These are phyloP conservation scores for Cajanus cajan DNA, from an alignment of 306 rosid genomes.

Conservation along the genomic window DNA sequence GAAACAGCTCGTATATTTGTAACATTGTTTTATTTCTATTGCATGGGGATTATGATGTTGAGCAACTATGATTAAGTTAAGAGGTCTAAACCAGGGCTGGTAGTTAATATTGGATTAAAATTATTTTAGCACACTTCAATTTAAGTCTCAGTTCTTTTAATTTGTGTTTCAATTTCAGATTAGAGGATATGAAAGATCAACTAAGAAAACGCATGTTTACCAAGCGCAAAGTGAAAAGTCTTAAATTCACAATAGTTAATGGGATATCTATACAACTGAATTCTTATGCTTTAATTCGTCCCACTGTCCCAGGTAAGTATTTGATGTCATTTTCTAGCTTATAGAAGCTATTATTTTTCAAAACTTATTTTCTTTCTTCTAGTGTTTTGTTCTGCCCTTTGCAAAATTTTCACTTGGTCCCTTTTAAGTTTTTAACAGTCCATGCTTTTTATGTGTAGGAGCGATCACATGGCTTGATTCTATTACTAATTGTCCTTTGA, in stretches of 20 bases:
- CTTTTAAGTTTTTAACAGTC: slow-evolving; percentile 24
- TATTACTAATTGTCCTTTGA: slow-evolving; percentile 77
- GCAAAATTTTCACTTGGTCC: slow-evolving; percentile 16
- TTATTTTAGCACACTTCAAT: not conserved
- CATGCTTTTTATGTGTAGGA: slow-evolving; percentile 52
- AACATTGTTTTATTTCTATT: slow-evolving; percentile 7
- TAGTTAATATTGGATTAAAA: slow-evolving; percentile 15
- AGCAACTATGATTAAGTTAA: not conserved
- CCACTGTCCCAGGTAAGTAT: slow-evolving; percentile 68
- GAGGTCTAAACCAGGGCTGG: slow-evolving; percentile 9
- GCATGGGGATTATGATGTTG: not conserved
- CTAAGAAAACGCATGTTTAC: slow-evolving; percentile 87
- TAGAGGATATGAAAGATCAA: slow-evolving; percentile 88
- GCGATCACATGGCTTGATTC: slow-evolving; percentile 93
- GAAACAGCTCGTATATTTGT: not conserved
- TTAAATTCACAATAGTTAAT: slow-evolving; percentile 60
- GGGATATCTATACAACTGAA: slow-evolving; percentile 72
- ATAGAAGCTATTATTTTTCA: not conserved
- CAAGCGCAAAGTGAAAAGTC: slow-evolving; percentile 72
- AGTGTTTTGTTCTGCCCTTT: slow-evolving; percentile 14
- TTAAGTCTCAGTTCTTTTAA: not conserved
- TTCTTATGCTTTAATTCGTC: slow-evolving; percentile 88
- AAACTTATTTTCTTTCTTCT: slow-evolving; percentile 15
- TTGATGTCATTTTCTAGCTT: slow-evolving; percentile 23
- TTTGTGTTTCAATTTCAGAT: slow-evolving; percentile 46